Conservation (phyloP, 257 asterid genomes). For the Eustoma russellianum region DNA sequence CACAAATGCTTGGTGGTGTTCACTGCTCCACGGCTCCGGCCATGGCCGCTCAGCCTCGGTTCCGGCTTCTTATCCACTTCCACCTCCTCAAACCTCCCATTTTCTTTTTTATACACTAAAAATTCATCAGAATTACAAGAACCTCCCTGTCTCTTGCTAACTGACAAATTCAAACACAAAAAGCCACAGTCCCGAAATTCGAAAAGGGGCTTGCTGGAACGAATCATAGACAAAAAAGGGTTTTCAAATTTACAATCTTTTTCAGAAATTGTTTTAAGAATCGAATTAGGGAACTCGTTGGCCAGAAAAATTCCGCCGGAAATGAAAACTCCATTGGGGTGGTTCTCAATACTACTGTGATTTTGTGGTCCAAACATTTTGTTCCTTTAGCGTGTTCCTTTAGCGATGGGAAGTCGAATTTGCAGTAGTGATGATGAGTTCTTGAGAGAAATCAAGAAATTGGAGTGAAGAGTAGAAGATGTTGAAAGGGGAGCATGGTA, state of each 20-base stretch:
- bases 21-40: conserved; percentile 46
- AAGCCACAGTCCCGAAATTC: conserved; percentile 19
- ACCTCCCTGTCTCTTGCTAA: conserved; percentile 27
- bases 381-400: too few species aligned
- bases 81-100: conserved; percentile 5
- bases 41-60: conserved; percentile 16
- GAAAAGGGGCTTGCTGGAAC: conserved; percentile 14
- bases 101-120: conserved; percentile 20
- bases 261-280: conserved; percentile 11
- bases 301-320: conserved; percentile 72
- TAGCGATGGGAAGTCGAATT: too few species aligned
- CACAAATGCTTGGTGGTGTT: conserved; percentile 91
- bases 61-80: conserved; percentile 15
- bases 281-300: conserved; percentile 40
- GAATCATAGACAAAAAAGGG: conserved; percentile 16
- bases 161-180: conserved; percentile 61
- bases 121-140: conserved; percentile 16
- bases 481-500: too few species aligned
- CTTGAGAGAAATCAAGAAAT: too few species aligned
- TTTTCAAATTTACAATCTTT: conserved; percentile 14
- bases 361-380: conserved; percentile 26
- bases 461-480: too few species aligned
- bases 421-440: too few species aligned
- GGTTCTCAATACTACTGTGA: conserved; percentile 3
- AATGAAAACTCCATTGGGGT: conserved; percentile 9